A percentile compares a stretch with the other conserved stretches of the same genome.
phyloP scores from a whole-genome alignment of 768 basidiomycete genomes.

The Heimioporus sp. region DNA sequence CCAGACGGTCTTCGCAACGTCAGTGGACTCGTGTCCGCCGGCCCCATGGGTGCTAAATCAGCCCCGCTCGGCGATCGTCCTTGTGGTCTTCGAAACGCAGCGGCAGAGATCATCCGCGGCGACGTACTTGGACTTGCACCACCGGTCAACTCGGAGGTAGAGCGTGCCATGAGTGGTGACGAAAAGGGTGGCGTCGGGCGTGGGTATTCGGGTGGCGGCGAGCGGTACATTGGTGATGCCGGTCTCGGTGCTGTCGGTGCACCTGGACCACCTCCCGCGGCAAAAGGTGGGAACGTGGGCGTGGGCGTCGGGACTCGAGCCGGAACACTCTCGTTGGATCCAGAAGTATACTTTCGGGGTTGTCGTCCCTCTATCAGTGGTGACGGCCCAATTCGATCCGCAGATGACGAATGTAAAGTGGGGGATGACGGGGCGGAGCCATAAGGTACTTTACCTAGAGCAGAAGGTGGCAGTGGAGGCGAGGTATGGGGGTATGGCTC shows the following conservation, averaged over 20 bases:
- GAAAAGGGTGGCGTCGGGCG: conserved; percentile 34
- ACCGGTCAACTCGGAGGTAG: conserved; percentile 33
- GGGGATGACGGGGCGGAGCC: conserved; percentile 24
- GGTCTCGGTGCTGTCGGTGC: conserved; percentile 1
- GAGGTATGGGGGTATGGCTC: neutral
- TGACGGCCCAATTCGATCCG: conserved; percentile 25
- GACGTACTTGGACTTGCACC: conserved; percentile 27
- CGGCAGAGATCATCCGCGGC: conserved; percentile 67
- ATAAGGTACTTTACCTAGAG: conserved; percentile 10
- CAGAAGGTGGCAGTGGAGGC: neutral
- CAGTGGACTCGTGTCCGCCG: conserved; percentile 48
- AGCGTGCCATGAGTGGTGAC: conserved; percentile 28
- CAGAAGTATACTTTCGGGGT: neutral
- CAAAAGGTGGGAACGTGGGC: neutral
- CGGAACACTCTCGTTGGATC: conserved; percentile 4
- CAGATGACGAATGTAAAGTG: conserved; percentile 41
- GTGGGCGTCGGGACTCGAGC: conserved; percentile 9
- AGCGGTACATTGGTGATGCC: conserved; percentile 7
- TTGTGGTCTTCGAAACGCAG: conserved; percentile 64
- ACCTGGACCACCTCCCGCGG: neutral
- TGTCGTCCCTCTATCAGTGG: conserved; percentile 8
- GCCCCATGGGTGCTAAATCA: conserved; percentile 8
- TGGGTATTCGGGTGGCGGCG: conserved; percentile 48
- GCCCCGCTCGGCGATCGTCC: conserved; percentile 28
- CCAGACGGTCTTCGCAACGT: conserved; percentile 45